Base-by-base conservation (phyloP, 495 filamentous ascomycete genomes). In the Alectoria sarmentosa region DNA sequence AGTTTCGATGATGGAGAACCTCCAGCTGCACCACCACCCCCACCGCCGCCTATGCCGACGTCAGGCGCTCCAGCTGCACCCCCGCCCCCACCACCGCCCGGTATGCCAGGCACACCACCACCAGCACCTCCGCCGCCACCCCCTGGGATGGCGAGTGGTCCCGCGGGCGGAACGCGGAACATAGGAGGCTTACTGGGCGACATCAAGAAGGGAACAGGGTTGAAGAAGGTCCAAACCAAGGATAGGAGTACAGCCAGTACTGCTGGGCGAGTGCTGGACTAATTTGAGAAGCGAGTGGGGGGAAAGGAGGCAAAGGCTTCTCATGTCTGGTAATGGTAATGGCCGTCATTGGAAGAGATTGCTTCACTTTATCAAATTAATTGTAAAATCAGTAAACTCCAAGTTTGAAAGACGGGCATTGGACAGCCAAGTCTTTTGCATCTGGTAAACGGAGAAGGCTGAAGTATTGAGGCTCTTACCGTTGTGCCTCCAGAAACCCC, bases 161-260 rank as follows among this genome's bases (percentile, higher is more conserved):
- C 75, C 67, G 72, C 73, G 30, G 78, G 72, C 52, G 52, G 44
- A 39, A 59, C 28, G 48, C 63, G 66, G 23, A 79, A 76, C 57
- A 77, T 84, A 28, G 75, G 86, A 36, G 90, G 82, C 17, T 79
- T 97, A 64, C 72, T 97, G 65, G 87, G 85, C 55, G 86, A 93
- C 67, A 96, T 97, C 65, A 87, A 90, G 71, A 78, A 83, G 64
- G 91, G 92, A 58, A 92, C 74, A 73, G 77, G 84, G 19, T 78
- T 97, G 67, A 88, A 76, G 79, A 96, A 96, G 79, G 87, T 89
- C 42, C 79, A 88, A 74, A 96, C 92, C 28, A 91, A 89, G 70
- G 92, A 97, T 73, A 85, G 85, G 75, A 97, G 92, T 76, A 74
- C 66, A 57, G 83, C 87, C 60, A 74, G 81, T 60, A 77, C 85